These are phyloP conservation scores for Plantago lanceolata DNA, from an alignment of 305 asterid genomes.

Conservation along the genomic window DNA sequence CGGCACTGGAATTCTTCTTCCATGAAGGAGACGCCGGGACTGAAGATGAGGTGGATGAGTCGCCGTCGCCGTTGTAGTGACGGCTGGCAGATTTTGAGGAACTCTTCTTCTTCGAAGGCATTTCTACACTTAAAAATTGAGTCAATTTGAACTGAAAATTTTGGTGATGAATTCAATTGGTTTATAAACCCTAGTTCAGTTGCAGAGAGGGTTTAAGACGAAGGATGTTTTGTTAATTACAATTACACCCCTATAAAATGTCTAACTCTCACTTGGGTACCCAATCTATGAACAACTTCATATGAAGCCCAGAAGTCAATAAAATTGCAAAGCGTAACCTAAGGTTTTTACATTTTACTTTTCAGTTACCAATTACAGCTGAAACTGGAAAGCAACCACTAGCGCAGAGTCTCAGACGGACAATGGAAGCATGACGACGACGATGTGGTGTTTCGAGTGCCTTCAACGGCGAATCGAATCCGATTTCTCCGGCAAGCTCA, in stretches of 20 bases:
- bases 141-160: too few species aligned
- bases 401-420: not conserved
- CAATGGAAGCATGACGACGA: conserved; percentile 23
- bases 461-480: conserved; percentile 64
- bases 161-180: not conserved
- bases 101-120: conserved; percentile 45
- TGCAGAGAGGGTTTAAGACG: too few species aligned
- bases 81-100: conserved; percentile 25
- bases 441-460: conserved; percentile 72
- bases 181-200: too few species aligned
- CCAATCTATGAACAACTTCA: too few species aligned
- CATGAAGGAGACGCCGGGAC: conserved; percentile 16
- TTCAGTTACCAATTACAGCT: too few species aligned
- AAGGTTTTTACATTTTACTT: too few species aligned
- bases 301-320: too few species aligned
- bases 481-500: conserved; percentile 58
- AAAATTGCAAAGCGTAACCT: too few species aligned
- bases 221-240: too few species aligned
- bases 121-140: not conserved
- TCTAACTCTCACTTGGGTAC: too few species aligned
- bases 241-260: too few species aligned
- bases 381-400: too few species aligned
- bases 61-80: conserved; percentile 11
- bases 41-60: conserved; percentile 28
- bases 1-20: conserved; percentile 1